Evolutionary conservation across 148 eudicot species (phyloP).

Genomic region (Rheum nobile): DNA sequence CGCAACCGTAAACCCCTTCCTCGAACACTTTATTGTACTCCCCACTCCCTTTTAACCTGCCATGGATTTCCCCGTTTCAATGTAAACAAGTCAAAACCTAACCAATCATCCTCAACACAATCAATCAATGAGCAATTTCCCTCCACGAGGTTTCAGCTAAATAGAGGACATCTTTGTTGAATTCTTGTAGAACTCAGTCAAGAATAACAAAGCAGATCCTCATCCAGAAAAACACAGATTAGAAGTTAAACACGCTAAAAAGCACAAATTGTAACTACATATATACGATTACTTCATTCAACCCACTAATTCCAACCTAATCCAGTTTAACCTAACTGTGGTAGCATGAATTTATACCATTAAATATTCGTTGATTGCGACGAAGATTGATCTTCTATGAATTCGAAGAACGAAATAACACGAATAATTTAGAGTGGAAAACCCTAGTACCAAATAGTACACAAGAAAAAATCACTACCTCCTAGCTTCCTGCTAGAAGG

Average conservation of each 20-base stretch:
- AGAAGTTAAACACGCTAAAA: no score
- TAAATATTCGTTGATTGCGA: no score
- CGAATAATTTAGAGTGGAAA: no score
- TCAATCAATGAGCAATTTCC: neutral
- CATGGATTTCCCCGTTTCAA: neutral
- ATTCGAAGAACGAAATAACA: no score
- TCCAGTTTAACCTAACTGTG: neutral
- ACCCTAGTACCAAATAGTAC: no score
- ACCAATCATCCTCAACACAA: neutral
- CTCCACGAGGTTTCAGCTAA: neutral
- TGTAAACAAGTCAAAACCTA: neutral
- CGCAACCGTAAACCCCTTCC: conserved; percentile 47
- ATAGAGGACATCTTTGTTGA: neutral
- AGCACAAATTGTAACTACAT: no score
- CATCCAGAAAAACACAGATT: no score
- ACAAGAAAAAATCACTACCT: no score
- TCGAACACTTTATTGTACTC: conserved; percentile 44
- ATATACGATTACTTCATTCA: neutral
- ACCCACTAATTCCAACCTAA: neutral
- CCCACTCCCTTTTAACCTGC: conserved; percentile 45
- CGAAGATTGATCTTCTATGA: no score
- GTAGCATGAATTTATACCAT: no score
- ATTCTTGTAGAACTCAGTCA: neutral
- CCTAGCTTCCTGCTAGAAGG: no score
- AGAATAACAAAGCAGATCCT: no score